Evolutionary conservation across 2,329 filamentous ascomycete genomes (phyloP), one percentile per base, ranked within the genome.

Genomic region (Endoconidiophora polonica): DNA sequence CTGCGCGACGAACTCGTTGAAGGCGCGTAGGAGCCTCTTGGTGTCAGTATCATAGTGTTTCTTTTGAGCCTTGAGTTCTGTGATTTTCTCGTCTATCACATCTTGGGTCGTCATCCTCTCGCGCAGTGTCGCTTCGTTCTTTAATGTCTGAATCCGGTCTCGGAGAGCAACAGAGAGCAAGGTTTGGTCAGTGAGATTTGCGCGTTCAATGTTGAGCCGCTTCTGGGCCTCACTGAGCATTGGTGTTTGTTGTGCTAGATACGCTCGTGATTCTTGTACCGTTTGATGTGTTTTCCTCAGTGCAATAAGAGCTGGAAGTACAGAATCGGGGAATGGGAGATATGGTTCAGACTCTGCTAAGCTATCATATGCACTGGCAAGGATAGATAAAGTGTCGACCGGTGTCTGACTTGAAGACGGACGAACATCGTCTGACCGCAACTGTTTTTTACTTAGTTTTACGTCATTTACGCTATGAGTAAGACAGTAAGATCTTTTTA

Each of bases 1-100:
- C 41, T 76, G 67, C 54, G 84, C 76, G 52, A 90, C 79, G 59
- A 93, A 93, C 14, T 66, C 67, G 55, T 81, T 75, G 50, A 93
- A 70, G 0, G 75, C 70, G 52, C 71, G 73, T 50, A 83, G 73
- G 14, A 91, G 66, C 40, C 66, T 69, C 1, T 68, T 66, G 1
- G 79, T 81, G 55, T 81, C 74, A 47, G 62, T 66, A 51, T 81
- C 74, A 58, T 86, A 81, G 39, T 65, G 60, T 46, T 66, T 67
- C 59, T 77, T 80, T 58, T 76, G 75, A 43, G 68, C 63, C 55
- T 69, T 71, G 55, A 86, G 70, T 54, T 77, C 71, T 5, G 67
- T 66, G n/a, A 85, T 67, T 42, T 75, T 69, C 52, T 84, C 77
- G 52, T 71, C 71, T 2, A 76, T 77, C 10, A 80, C 66, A 55